Percentiles rank a stretch among this genome's conserved stretches.
These are phyloP conservation scores for Kregervanrija fluxuum DNA, from an alignment of 805 yeast genomes.

Conservation along the genomic window DNA sequence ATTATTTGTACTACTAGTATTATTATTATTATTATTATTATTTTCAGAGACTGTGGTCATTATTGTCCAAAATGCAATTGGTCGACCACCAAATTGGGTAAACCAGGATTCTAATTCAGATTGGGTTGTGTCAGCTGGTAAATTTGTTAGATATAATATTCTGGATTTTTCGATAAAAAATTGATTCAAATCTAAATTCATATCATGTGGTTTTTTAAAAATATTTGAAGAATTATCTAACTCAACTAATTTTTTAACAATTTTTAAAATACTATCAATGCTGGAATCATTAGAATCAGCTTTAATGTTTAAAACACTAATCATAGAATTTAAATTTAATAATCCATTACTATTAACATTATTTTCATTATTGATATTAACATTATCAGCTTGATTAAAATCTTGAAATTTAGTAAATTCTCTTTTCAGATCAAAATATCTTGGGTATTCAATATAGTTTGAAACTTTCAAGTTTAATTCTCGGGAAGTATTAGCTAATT, in stretches of 20 bases:
- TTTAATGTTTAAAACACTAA: constrained; percentile 1
- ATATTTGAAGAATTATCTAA: constrained; percentile 15
- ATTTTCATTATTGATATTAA: constrained; percentile 3
- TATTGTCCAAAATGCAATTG: constrained; percentile 85
- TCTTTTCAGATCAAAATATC: constrained; percentile 64
- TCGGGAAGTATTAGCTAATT: constrained; percentile 72
- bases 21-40: neutral
- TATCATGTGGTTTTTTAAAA: constrained; percentile 68
- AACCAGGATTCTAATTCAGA: constrained; percentile 89
- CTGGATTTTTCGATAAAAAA: constrained; percentile 68
- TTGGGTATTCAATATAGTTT: constrained; percentile 64
- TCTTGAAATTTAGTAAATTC: constrained; percentile 71
- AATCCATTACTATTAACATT: neutral
- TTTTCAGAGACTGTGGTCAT: constrained; percentile 39
- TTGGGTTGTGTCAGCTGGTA: constrained; percentile 84
- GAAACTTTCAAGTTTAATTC: constrained; percentile 71
- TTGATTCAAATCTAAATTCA: constrained; percentile 60
- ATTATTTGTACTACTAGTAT: neutral
- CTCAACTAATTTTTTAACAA: neutral
- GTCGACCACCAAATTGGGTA: constrained; percentile 77
- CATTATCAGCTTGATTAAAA: constrained; percentile 12
- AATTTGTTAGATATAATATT: constrained; percentile 70
- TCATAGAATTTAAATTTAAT: constrained; percentile 1
- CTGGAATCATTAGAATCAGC: neutral
- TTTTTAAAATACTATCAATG: constrained; percentile 1